Conservation (phyloP, 2,329 filamentous ascomycete genomes). For the Aspergillus vadensis region DNA sequence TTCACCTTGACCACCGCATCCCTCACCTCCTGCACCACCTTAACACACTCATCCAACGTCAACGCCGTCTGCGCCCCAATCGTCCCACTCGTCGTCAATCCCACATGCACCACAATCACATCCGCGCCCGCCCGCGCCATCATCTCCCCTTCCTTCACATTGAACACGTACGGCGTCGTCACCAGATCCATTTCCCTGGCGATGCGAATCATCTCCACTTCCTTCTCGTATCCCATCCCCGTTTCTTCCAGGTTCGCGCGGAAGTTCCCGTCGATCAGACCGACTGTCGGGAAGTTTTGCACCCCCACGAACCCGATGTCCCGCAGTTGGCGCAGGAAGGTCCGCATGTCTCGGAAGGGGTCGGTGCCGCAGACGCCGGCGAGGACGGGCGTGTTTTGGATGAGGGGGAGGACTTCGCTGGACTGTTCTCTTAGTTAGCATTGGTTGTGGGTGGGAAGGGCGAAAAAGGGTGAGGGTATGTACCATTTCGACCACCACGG, state of each 20-base stretch:
- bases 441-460: too few species aligned
- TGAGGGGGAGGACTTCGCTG: slow-evolving; percentile 66
- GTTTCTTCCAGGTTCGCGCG: slow-evolving; percentile 70
- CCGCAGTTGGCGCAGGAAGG: slow-evolving; percentile 62
- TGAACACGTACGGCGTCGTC: slow-evolving; percentile 72
- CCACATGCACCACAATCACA: slow-evolving; percentile 69
- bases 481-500: slow-evolving; percentile 69
- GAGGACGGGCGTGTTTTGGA: slow-evolving; percentile 65
- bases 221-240: slow-evolving; percentile 67
- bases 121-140: slow-evolving; percentile 69
- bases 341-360: slow-evolving; percentile 64
- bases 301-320: slow-evolving; percentile 67
- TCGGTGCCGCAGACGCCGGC: slow-evolving; percentile 73
- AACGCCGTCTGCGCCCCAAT: slow-evolving; percentile 66
- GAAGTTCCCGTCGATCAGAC: slow-evolving; percentile 69
- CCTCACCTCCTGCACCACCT: slow-evolving; percentile 63
- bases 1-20: slow-evolving; percentile 61
- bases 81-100: slow-evolving; percentile 64
- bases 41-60: slow-evolving; percentile 65
- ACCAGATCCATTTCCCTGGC: slow-evolving; percentile 63
- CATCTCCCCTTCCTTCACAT: slow-evolving; percentile 58
- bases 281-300: slow-evolving; percentile 74
- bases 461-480: too few species aligned
- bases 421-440: slow-evolving; percentile 45
- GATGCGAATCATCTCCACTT: slow-evolving; percentile 67